Evolutionary conservation across 345 rosid species (phyloP).

Genomic region (Geranium brycei): DNA sequence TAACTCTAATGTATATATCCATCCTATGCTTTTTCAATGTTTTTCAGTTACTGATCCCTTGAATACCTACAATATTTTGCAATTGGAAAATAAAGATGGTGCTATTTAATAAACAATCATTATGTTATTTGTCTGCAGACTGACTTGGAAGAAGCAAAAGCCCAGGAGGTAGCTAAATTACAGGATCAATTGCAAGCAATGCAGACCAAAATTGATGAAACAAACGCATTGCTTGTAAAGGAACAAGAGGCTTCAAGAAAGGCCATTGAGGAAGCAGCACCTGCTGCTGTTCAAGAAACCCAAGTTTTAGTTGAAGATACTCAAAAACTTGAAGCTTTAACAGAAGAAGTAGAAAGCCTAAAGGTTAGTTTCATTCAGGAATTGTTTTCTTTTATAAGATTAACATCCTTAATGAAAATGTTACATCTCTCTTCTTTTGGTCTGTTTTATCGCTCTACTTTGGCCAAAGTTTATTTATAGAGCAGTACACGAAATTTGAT

Average conservation of each 20-base stretch:
- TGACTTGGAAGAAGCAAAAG: conserved; percentile 54
- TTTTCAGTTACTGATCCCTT: too few species aligned
- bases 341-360: conserved; percentile 40
- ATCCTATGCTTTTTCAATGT: too few species aligned
- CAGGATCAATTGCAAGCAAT: conserved; percentile 38
- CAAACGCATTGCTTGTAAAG: conserved; percentile 33
- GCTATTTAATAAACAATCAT: too few species aligned
- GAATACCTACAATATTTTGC: too few species aligned
- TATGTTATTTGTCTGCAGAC: conserved; percentile 17
- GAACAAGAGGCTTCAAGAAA: conserved; percentile 45
- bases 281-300: conserved; percentile 44
- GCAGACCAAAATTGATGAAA: conserved; percentile 44
- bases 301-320: conserved; percentile 60
- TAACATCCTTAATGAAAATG: too few species aligned
- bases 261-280: conserved; percentile 48
- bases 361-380: conserved; percentile 20
- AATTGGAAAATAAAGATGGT: too few species aligned
- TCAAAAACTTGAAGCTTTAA: conserved; percentile 33
- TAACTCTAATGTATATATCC: too few species aligned
- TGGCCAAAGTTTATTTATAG: too few species aligned
- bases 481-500: too few species aligned
- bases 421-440: too few species aligned
- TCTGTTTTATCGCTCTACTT: too few species aligned
- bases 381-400: too few species aligned
- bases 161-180: conserved; percentile 41